Base-by-base conservation (phyloP, 1,139 yeast genomes). In the Saccharomyces pastorianus region DNA sequence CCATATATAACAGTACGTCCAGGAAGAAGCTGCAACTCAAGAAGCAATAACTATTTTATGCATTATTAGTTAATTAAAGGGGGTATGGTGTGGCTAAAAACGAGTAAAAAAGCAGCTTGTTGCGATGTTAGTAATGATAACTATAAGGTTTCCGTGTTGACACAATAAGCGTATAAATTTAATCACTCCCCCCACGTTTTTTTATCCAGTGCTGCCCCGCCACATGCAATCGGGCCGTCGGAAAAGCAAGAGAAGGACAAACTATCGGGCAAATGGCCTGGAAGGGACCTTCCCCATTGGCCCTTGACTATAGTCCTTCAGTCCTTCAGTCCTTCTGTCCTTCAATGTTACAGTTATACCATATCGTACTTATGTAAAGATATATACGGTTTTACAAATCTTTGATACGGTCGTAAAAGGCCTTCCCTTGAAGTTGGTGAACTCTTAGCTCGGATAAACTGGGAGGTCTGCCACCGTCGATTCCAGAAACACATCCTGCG, bases 381-480 rank as follows among this genome's bases (percentile, higher is more conserved):
- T 13, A 28, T 25, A 48, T 20, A 25, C 11, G 11, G 41, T 4
- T 23, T 38, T 38, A 46, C 41, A 54, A 53, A 49, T 56, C 56
- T 46, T 49, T 27, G 6, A 51, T 56, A 27, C 53, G 50, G 38
- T 55, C 58, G 51, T 52, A 56, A 72, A 81, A 81, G 55, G 72
- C 65, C 54, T 73, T 67, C 69, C 85, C 86, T 71, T 82, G 86
- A 56, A 66, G 69, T 51, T 60, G 60, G 51, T 83, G 88, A 61
- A 85, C 65, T 63, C 79, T 78, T 66, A 78, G 72, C 73, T 85
- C 93, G 56, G 83, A 74, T 55, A 73, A 78, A 56, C 79, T 61
- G 52, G 89, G 85, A 68, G 76, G 76, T 77, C 91, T 82, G 23
- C 86, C 80, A 61, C 93, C 93, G 64, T 84, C 90, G 55, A 76